These are phyloP conservation scores for Diaporthe batatas DNA, from an alignment of 2,329 filamentous ascomycete genomes.

Conservation along the genomic window DNA sequence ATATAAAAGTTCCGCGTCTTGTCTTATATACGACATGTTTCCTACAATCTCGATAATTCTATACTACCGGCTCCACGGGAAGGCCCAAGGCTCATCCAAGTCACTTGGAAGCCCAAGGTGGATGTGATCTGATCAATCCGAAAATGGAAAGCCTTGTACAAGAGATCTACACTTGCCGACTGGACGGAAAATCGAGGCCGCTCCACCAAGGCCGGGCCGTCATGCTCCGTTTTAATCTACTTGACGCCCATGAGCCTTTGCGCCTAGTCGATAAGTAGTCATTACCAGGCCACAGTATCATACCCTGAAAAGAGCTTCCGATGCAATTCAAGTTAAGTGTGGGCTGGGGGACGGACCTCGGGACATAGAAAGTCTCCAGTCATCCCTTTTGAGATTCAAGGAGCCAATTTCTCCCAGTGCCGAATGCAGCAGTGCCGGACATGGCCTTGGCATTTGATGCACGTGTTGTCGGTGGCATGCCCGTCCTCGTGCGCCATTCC, in stretches of 20 bases:
- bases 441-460: background rate
- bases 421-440: background rate
- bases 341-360: background rate
- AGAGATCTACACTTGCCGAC: slow-evolving; percentile 12
- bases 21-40: slow-evolving; percentile 12
- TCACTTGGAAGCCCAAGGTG: background rate
- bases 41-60: too few relatives aligned
- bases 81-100: background rate
- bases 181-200: slow-evolving; percentile 27
- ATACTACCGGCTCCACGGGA: background rate
- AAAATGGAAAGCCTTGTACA: background rate
- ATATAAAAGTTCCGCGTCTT: background rate
- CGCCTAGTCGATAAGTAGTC: background rate
- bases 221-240: slow-evolving; percentile 28
- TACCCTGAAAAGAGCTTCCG: background rate
- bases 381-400: background rate
- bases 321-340: background rate
- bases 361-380: background rate
- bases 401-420: background rate
- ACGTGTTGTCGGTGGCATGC: background rate
- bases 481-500: background rate
- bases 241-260: slow-evolving; percentile 14
- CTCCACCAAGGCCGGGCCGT: slow-evolving; percentile 23
- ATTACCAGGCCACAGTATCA: background rate
- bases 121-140: slow-evolving; percentile 15